phyloP scores from a whole-genome alignment of 305 asterid species.

The Fraxinus velutina region DNA sequence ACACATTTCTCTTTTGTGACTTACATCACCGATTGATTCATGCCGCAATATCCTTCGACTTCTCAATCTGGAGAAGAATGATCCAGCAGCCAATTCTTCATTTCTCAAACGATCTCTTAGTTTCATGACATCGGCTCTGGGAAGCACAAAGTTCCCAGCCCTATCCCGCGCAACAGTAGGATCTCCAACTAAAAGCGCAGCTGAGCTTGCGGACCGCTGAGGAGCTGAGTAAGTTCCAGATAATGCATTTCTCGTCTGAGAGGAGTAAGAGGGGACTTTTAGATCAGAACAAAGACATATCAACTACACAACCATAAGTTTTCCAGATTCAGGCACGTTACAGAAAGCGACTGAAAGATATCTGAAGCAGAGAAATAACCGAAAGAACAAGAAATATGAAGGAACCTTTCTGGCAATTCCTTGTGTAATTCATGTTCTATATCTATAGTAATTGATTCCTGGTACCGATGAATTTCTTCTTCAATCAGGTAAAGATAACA shows the following conservation, averaged over 20 bases:
- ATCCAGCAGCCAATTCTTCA: constrained; percentile 93
- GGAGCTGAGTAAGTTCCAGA: constrained; percentile 99
- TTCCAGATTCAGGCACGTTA: neutral
- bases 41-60: constrained; percentile 56
- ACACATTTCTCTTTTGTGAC: constrained; percentile 94
- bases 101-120: constrained; percentile 94
- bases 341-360: neutral
- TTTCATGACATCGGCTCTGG: constrained; percentile 97
- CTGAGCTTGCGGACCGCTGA: constrained; percentile 98
- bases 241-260: constrained; percentile 94
- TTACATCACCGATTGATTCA: constrained; percentile 75
- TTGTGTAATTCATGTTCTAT: too few species aligned
- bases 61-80: constrained; percentile 60
- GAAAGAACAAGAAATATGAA: neutral
- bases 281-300: constrained; percentile 25
- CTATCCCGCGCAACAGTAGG: constrained; percentile 87
- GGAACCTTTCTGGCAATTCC: neutral
- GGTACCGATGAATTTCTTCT: neutral
- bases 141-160: constrained; percentile 97
- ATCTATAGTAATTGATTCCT: neutral
- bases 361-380: neutral
- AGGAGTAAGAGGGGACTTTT: constrained; percentile 13
- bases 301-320: constrained; percentile 1
- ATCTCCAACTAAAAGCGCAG: constrained; percentile 98
- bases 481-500: neutral